Evolutionary conservation across 1,284 basidiomycete species (phyloP).

Genomic region (Pseudozyma tsukubaensis): DNA sequence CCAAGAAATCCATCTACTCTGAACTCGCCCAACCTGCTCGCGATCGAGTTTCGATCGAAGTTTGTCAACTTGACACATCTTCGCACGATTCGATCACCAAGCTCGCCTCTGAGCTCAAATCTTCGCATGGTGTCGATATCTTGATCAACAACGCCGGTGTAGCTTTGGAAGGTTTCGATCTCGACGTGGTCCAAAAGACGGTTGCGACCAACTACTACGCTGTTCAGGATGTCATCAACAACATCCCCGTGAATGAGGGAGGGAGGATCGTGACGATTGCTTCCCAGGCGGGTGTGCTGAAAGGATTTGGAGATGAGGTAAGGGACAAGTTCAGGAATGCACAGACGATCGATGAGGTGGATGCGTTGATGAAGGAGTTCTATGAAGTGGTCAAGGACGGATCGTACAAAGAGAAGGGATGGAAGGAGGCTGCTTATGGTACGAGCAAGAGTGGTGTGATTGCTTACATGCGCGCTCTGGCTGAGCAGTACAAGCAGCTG

Average conservation of each 20-base stretch:
- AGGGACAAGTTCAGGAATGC: constrained; percentile 44
- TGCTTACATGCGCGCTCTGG: constrained; percentile 53
- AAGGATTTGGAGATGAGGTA: constrained; percentile 45
- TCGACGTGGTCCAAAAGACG: constrained; percentile 58
- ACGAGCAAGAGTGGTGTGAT: constrained; percentile 61
- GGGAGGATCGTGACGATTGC: constrained; percentile 60
- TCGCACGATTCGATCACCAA: constrained; percentile 40
- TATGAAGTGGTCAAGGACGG: constrained; percentile 50
- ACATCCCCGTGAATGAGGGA: constrained; percentile 48
- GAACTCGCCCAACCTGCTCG: constrained; percentile 34
- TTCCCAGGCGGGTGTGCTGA: constrained; percentile 54
- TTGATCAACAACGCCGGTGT: constrained; percentile 66
- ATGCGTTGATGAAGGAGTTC: constrained; percentile 55
- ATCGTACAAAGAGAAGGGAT: constrained; percentile 59
- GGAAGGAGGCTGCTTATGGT: constrained; percentile 61
- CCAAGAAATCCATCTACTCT: constrained; percentile 47
- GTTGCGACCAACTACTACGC: constrained; percentile 64
- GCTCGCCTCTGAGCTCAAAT: constrained; percentile 38
- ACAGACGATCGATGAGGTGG: constrained; percentile 43
- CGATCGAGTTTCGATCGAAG: constrained; percentile 44
- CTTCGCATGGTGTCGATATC: constrained; percentile 48
- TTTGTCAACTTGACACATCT: constrained; percentile 38
- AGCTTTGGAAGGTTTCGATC: constrained; percentile 61
- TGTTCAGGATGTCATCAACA: constrained; percentile 49
- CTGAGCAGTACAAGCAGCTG: constrained; percentile 44